phyloP scores from a whole-genome alignment of 352 stramenopile genomes.

The Hyaloperonospora arabidopsidis region DNA sequence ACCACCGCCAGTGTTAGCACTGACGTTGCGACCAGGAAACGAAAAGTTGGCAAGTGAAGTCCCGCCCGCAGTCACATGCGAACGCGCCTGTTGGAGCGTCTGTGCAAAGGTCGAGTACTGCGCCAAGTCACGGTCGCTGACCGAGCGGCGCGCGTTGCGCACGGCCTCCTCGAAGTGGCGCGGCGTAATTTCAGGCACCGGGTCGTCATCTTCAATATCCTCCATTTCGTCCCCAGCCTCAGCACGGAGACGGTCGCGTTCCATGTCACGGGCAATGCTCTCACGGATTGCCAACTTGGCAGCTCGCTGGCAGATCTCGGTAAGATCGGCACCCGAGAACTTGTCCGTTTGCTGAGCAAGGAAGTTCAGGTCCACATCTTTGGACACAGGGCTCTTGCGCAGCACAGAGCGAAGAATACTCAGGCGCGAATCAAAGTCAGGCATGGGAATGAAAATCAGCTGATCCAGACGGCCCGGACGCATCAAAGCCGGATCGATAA shows the following conservation, averaged over 20 bases:
- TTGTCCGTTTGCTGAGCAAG: slow-evolving; percentile 96
- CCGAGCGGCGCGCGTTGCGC: slow-evolving; percentile 93
- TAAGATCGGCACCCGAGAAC: slow-evolving; percentile 99
- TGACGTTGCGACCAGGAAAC: slow-evolving; percentile 85
- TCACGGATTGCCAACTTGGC: slow-evolving; percentile 99
- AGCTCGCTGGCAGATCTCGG: slow-evolving; percentile 99
- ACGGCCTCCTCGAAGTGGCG: slow-evolving; percentile 98
- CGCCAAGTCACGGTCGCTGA: slow-evolving; percentile 96
- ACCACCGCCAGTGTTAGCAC: slow-evolving; percentile 32
- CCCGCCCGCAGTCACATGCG: slow-evolving; percentile 88
- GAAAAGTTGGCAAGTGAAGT: slow-evolving; percentile 94
- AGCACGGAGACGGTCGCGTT: slow-evolving; percentile 90
- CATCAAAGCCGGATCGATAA: slow-evolving; percentile 96
- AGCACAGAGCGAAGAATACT: slow-evolving; percentile 94
- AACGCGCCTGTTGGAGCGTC: slow-evolving; percentile 93
- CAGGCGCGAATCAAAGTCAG: slow-evolving; percentile 93
- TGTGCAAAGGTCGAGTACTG: slow-evolving; percentile 85
- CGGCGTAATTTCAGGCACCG: slow-evolving; percentile 90
- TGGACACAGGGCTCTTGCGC: slow-evolving; percentile 95
- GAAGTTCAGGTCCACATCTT: slow-evolving; percentile 97
- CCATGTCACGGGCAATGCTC: slow-evolving; percentile 97
- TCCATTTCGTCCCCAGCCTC: slow-evolving; percentile 87
- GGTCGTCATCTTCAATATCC: slow-evolving; percentile 92
- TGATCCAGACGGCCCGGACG: slow-evolving; percentile 98
- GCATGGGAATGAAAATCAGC: slow-evolving; percentile 95